A percentile compares a stretch with the other conserved stretches of the same genome.
These are phyloP conservation scores for Pythium sukuiense DNA, from an alignment of 352 stramenopile species.

Conservation along the genomic window DNA sequence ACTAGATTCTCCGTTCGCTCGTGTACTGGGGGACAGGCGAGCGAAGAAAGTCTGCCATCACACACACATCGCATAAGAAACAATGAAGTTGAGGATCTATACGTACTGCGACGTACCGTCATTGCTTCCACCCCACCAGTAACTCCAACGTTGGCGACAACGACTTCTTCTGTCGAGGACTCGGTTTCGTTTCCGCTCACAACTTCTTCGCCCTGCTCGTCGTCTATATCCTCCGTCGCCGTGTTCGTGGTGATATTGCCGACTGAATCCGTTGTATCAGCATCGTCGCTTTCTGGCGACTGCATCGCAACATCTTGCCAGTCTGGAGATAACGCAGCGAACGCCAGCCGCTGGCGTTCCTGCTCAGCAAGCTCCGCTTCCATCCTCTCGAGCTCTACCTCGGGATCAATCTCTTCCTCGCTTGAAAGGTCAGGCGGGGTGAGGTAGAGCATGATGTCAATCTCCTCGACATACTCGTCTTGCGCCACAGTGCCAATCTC, in stretches of 20 bases:
- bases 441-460: conserved; percentile 12
- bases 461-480: background rate
- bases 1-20: background rate
- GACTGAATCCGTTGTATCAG: background rate
- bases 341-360: background rate
- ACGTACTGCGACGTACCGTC: background rate
- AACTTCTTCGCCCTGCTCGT: conserved; percentile 29
- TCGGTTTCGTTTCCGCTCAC: too few species aligned
- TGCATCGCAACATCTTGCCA: background rate
- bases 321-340: background rate
- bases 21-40: background rate
- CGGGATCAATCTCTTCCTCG: conserved; percentile 49
- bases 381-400: conserved; percentile 62
- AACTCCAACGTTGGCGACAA: conserved; percentile 5
- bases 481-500: too few species aligned
- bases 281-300: background rate
- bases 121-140: conserved; percentile 26
- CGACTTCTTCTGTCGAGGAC: conserved; percentile 15
- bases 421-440: conserved; percentile 2
- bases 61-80: conserved; percentile 8
- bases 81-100: conserved; percentile 45
- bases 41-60: background rate
- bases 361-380: conserved; percentile 19
- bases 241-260: conserved; percentile 21
- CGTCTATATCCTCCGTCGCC: conserved; percentile 33